Evolutionary conservation across 208 protist genomes (phyloP).

Genomic region (Porcisia deanei): DNA sequence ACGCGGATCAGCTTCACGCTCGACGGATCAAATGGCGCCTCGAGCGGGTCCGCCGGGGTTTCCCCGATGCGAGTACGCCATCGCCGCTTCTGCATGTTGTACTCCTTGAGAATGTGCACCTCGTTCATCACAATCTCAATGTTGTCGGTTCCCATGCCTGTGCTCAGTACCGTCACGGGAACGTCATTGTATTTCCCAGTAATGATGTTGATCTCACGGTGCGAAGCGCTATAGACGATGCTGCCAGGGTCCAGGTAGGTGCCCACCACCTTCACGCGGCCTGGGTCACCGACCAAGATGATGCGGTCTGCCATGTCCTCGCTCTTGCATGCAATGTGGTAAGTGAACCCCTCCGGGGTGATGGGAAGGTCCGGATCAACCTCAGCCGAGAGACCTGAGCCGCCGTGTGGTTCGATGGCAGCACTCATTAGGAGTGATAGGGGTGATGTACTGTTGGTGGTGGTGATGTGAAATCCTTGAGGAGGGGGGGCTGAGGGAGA

Average conservation of each 20-base stretch:
- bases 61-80: constrained; percentile 49
- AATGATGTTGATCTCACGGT: constrained; percentile 71
- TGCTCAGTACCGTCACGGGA: constrained; percentile 66
- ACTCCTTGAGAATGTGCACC: constrained; percentile 82
- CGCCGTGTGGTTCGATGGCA: constrained; percentile 33
- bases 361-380: constrained; percentile 73
- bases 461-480: background rate
- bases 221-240: constrained; percentile 46
- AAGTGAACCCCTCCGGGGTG: constrained; percentile 60
- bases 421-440: background rate
- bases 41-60: constrained; percentile 9
- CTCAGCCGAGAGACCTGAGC: constrained; percentile 28
- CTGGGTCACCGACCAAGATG: constrained; percentile 73
- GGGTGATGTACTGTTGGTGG: background rate
- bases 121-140: constrained; percentile 79
- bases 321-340: constrained; percentile 54
- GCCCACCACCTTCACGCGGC: constrained; percentile 57
- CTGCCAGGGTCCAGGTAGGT: constrained; percentile 58
- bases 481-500: background rate
- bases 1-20: constrained; percentile 68
- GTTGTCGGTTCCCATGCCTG: constrained; percentile 88
- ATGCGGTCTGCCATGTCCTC: constrained; percentile 71
- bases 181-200: constrained; percentile 74
- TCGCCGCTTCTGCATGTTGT: constrained; percentile 38
- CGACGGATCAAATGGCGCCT: constrained; percentile 45